phyloP scores from a whole-genome alignment of 306 rosid species.

The Prosopis cineraria region DNA sequence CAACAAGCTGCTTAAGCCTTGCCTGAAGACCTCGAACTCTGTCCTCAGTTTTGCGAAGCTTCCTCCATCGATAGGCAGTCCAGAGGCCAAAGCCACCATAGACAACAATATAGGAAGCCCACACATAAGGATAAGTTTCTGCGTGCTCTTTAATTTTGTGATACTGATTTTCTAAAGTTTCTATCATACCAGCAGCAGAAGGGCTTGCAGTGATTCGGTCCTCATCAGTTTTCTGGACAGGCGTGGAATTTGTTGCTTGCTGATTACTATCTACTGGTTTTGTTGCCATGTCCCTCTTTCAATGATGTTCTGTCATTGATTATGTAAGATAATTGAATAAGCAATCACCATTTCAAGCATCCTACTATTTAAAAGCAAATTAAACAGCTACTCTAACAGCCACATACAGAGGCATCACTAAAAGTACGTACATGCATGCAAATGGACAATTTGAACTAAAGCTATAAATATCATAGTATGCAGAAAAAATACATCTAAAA shows the following conservation, averaged over 20 bases:
- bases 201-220: slow-evolving; percentile 37
- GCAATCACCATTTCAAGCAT: slow-evolving; percentile 18
- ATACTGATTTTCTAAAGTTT: slow-evolving; percentile 53
- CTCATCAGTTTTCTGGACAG: slow-evolving; percentile 44
- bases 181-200: slow-evolving; percentile 41
- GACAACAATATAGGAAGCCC: slow-evolving; percentile 81
- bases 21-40: slow-evolving; percentile 65
- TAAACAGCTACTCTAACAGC: not conserved
- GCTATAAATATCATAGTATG: not conserved
- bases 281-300: slow-evolving; percentile 37
- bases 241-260: slow-evolving; percentile 37
- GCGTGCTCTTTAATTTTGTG: slow-evolving; percentile 65
- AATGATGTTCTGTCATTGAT: slow-evolving; percentile 3
- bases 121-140: slow-evolving; percentile 79
- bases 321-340: slow-evolving; percentile 34
- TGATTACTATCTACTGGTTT: slow-evolving; percentile 31
- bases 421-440: not conserved
- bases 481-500: not conserved
- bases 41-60: slow-evolving; percentile 77
- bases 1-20: slow-evolving; percentile 58
- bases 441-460: not conserved
- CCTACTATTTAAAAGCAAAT: slow-evolving; percentile 8
- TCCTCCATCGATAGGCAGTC: slow-evolving; percentile 76
- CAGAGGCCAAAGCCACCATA: slow-evolving; percentile 78
- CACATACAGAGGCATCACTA: not conserved